Base-by-base conservation (phyloP, 176 grass and related monocot species). In the Musa schizocarpa region DNA sequence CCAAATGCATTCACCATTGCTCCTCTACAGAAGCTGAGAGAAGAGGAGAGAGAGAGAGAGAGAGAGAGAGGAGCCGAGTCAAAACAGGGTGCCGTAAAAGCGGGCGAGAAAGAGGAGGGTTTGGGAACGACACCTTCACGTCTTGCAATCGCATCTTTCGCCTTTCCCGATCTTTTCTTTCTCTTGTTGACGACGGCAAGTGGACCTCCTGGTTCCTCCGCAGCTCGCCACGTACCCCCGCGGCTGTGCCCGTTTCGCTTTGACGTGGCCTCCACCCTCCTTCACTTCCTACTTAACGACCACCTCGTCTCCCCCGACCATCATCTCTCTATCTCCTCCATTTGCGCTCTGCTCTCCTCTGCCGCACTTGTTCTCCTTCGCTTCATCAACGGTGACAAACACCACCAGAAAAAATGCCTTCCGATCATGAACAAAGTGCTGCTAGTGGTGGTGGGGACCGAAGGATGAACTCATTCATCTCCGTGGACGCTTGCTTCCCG, bases 401-500 rank as follows among this genome's bases (percentile, higher is more conserved):
- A 34, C 3, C 29, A 34, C 3, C 34, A 21, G 8, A 13, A 11
- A 70, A 20, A 70, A 22, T 70, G 68, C 34, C 43, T 21, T 70
- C 34, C 9, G 43, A 19, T 11, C 16, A 48, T 1, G 68, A 70
- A 20, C 34, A 12, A 20, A 14, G 27, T 49, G 34, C 27, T 24
- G 13, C 34, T 23, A 69, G 52, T 3, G 16, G 34, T 27, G 17
- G 21, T 29, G 54, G 23, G 43, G 7, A 76, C 62, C 78, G 78
- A 11, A 89, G 88, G 77, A 91, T 89, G 86, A 88, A 93, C 73
- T 85, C 74, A 82, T 93, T 90, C 88, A n/a, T 93, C 50, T 76
- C 83, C 49, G 82, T 80, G 7, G 17, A 17, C 20, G 76, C 74
- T 59, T 87, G 88, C 81, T 77, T 85, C 71, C 90, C 94, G 34